Percentiles rank a stretch among this genome's conserved stretches.
phyloP scores from a whole-genome alignment of 2,329 filamentous ascomycete genomes.

The Scedosporium minutisporum region DNA sequence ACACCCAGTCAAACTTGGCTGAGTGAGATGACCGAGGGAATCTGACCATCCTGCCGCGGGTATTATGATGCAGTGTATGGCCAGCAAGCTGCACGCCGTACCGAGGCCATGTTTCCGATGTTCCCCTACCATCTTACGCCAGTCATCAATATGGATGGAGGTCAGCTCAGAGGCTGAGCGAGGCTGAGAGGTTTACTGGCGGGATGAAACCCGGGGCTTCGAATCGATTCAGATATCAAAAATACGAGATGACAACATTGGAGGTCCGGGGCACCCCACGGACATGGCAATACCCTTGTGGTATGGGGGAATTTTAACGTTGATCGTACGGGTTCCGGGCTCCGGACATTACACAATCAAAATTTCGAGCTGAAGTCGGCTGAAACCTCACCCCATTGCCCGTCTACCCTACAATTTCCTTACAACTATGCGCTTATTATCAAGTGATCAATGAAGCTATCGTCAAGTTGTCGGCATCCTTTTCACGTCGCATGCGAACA shows the following conservation, averaged over 20 bases:
- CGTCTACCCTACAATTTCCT: not conserved
- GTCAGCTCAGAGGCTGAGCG: not conserved
- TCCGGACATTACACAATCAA: not conserved
- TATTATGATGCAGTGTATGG: no score
- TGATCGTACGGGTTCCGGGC: not conserved
- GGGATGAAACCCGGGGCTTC: not conserved
- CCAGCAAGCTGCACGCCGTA: no score
- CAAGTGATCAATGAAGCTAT: no score
- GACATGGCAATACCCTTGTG: not conserved
- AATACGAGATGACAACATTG: not conserved
- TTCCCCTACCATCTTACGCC: not conserved
- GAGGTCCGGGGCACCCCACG: not conserved
- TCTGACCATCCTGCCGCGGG: not conserved
- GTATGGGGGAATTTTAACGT: not conserved
- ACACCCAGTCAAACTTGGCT: not conserved
- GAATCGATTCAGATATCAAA: not conserved
- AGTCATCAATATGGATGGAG: not conserved
- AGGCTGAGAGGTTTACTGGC: not conserved
- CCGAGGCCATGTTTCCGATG: not conserved
- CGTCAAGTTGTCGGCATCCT: no score
- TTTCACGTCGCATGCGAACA: no score
- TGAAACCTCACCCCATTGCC: not conserved
- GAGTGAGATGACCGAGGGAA: not conserved
- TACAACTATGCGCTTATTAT: no score
- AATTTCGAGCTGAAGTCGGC: not conserved